These are phyloP conservation scores for Akanthomyces lecanii DNA, from an alignment of 2,329 filamentous ascomycete species.

Conservation along the genomic window DNA sequence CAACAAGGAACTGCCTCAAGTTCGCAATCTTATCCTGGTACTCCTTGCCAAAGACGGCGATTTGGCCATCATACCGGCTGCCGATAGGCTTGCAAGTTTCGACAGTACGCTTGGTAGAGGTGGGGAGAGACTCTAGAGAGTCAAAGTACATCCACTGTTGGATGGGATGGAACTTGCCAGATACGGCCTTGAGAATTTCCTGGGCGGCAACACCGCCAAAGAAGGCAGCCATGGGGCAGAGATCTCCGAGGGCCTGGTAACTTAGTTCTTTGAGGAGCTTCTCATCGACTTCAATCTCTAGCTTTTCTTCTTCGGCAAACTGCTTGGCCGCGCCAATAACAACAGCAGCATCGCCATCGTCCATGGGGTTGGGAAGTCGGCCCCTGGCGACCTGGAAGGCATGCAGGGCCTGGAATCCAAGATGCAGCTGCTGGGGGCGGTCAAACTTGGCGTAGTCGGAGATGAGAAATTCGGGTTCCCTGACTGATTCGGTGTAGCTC, in stretches of 20 bases:
- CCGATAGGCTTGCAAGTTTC: constrained; percentile 83
- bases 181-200: constrained; percentile 93
- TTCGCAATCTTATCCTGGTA: constrained; percentile 94
- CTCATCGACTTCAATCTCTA: constrained; percentile 72
- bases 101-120: constrained; percentile 68
- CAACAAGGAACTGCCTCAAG: constrained; percentile 88
- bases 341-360: constrained; percentile 76
- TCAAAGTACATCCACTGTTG: constrained; percentile 97
- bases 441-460: constrained; percentile 99
- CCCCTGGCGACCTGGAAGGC: constrained; percentile 73
- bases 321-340: constrained; percentile 70
- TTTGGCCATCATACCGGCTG: constrained; percentile 91
- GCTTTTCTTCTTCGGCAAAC: constrained; percentile 67
- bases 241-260: constrained; percentile 87
- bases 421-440: constrained; percentile 83
- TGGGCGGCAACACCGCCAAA: constrained; percentile 93
- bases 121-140: constrained; percentile 89
- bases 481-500: constrained; percentile 69
- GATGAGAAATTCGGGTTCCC: constrained; percentile 82
- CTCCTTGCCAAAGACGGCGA: constrained; percentile 89
- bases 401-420: constrained; percentile 89
- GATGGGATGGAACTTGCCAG: constrained; percentile 95
- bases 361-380: constrained; percentile 75
- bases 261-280: constrained; percentile 90
- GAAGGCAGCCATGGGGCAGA: constrained; percentile 89